Percentiles rank a stretch among this genome's conserved stretches.
These are phyloP conservation scores for Scheffersomyces segobiensis DNA, from an alignment of 1,139 yeast genomes.

Conservation along the genomic window DNA sequence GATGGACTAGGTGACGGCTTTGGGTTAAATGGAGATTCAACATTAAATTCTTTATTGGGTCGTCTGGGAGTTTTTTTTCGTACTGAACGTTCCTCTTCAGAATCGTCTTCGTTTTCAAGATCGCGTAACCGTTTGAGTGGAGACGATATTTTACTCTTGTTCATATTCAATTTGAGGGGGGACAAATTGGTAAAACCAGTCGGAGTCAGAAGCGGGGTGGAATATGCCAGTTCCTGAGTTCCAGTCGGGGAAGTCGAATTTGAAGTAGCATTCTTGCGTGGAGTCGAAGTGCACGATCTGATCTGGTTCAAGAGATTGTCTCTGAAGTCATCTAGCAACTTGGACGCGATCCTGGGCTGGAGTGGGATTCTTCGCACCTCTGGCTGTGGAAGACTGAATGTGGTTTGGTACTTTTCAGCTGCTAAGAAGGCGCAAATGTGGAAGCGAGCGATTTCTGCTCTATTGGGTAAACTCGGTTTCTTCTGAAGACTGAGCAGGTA, in stretches of 20 bases:
- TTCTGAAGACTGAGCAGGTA: slow-evolving; percentile 54
- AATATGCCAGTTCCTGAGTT: slow-evolving; percentile 1
- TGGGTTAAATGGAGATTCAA: slow-evolving; percentile 36
- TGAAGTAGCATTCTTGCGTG: slow-evolving; percentile 13
- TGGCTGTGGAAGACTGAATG: slow-evolving; percentile 48
- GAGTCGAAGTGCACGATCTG: slow-evolving; percentile 34
- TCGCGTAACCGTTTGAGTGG: slow-evolving; percentile 32
- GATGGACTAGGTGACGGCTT: slow-evolving; percentile 11
- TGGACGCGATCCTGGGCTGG: slow-evolving; percentile 47
- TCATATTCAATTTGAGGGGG: slow-evolving; percentile 4
- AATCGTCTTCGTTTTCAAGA: slow-evolving; percentile 15
- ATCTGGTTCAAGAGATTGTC: slow-evolving; percentile 27
- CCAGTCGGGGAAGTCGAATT: slow-evolving; percentile 7
- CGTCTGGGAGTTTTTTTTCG: slow-evolving; percentile 1
- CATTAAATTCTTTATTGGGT: slow-evolving; percentile 15
- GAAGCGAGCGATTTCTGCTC: slow-evolving; percentile 61
- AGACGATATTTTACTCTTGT: slow-evolving; percentile 21
- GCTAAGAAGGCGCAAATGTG: slow-evolving; percentile 68
- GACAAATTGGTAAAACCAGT: slow-evolving; percentile 2
- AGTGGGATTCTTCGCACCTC: slow-evolving; percentile 54
- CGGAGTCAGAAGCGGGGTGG: slow-evolving; percentile 10
- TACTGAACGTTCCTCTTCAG: slow-evolving; percentile 1
- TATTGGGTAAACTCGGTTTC: slow-evolving; percentile 45
- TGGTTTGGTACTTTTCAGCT: slow-evolving; percentile 48
- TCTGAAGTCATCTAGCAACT: slow-evolving; percentile 48